A percentile compares a stretch with the other conserved stretches of the same genome.
These are phyloP conservation scores for Coemansia sp. DNA, from an alignment of 192 early-diverging fungal genomes.

Conservation along the genomic window DNA sequence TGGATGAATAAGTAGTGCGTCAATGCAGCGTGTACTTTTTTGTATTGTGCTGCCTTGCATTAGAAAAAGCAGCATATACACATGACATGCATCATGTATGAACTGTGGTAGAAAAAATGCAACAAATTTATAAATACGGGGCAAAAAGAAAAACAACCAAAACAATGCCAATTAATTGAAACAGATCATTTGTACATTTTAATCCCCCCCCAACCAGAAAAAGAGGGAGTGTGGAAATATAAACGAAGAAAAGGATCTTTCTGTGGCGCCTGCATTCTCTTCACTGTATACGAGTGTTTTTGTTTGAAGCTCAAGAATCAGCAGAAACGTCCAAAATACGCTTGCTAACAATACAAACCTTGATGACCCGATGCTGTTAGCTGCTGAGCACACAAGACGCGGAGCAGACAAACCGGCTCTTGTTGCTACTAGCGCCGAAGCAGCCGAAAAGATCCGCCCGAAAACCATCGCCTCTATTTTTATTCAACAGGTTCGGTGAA, in stretches of 20 bases:
- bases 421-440: slow-evolving; percentile 2
- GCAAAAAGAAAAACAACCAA: neutral
- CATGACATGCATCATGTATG: neutral
- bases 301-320: neutral
- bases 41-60: neutral
- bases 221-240: neutral
- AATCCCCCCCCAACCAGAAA: neutral
- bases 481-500: neutral
- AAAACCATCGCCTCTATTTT: slow-evolving; percentile 5
- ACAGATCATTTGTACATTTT: neutral
- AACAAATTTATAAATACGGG: neutral
- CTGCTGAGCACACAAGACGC: slow-evolving; percentile 2
- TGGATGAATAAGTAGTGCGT: neutral
- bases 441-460: slow-evolving; percentile 14
- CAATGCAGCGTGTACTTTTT: neutral
- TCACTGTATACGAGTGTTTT: neutral
- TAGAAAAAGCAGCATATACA: too few relatives aligned
- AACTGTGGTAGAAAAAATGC: neutral
- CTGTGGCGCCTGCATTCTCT: slow-evolving; percentile 5
- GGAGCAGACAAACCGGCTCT: slow-evolving; percentile 2
- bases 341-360: slow-evolving; percentile 2
- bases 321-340: neutral
- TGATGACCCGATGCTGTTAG: neutral
- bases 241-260: neutral
- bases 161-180: slow-evolving; percentile 6